Conservation (phyloP, 257 asterid genomes). For the Nicotiana paniculata region DNA sequence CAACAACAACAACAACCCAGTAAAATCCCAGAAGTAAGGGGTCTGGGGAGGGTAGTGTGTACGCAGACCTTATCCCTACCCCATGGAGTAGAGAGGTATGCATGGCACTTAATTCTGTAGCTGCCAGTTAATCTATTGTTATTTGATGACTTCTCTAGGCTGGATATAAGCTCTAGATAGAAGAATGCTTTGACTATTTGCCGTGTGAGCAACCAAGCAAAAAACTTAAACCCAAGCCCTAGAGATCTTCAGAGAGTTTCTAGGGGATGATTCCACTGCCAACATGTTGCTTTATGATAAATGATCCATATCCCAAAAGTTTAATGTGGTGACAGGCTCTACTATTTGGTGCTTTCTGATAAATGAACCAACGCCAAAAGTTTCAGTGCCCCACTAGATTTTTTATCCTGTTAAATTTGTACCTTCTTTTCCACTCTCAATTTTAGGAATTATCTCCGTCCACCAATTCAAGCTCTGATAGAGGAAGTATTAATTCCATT, state of each 20-base stretch:
- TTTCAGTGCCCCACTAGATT: not conserved
- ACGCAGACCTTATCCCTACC: too few relatives aligned
- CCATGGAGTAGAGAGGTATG: not conserved
- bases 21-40: too few relatives aligned
- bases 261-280: not conserved
- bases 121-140: not conserved
- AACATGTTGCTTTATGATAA: not conserved
- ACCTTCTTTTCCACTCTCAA: not conserved
- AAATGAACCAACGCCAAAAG: not conserved
- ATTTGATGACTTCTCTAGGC: not conserved
- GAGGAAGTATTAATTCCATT: conserved; percentile 24
- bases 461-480: conserved; percentile 21
- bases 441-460: conserved; percentile 44
- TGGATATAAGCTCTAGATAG: not conserved
- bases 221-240: not conserved
- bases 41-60: too few relatives aligned
- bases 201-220: not conserved
- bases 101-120: not conserved
- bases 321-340: not conserved
- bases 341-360: not conserved
- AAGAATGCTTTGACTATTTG: not conserved
- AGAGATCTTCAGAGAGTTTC: not conserved
- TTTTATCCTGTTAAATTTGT: not conserved
- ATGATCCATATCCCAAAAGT: not conserved
- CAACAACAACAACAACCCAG: too few relatives aligned